These are phyloP conservation scores for Pittosporum tobira DNA, from an alignment of 129 eudicot species.

Conservation along the genomic window DNA sequence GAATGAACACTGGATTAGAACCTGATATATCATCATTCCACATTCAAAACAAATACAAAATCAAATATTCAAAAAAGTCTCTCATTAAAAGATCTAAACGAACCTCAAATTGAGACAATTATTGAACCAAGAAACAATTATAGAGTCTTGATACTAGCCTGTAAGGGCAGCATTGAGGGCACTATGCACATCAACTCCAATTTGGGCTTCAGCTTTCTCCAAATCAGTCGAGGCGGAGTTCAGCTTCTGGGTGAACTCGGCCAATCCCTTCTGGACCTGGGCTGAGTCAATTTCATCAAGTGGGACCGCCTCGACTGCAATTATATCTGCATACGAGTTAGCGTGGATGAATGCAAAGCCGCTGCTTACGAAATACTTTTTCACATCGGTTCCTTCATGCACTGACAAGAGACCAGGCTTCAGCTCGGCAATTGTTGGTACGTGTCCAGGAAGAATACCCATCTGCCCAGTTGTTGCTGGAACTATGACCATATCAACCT, in stretches of 20 bases:
- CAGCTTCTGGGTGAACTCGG: slow-evolving; percentile 61
- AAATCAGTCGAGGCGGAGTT: slow-evolving; percentile 63
- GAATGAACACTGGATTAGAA: neutral
- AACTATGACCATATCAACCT: slow-evolving; percentile 78
- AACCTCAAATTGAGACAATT: neutral
- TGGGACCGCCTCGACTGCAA: slow-evolving; percentile 68
- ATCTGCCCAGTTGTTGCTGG: slow-evolving; percentile 79
- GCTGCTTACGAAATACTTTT: slow-evolving; percentile 60
- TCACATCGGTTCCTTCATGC: slow-evolving; percentile 54
- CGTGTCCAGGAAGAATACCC: slow-evolving; percentile 77
- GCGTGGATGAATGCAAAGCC: slow-evolving; percentile 66
- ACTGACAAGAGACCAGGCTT: slow-evolving; percentile 61
- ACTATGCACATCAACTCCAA: slow-evolving; percentile 63
- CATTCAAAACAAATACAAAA: neutral
- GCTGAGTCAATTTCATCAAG: slow-evolving; percentile 52
- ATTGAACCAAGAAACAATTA: neutral
- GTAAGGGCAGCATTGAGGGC: slow-evolving; percentile 63
- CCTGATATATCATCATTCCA: neutral
- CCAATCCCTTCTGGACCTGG: slow-evolving; percentile 56
- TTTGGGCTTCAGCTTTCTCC: slow-evolving; percentile 80
- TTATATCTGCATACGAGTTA: slow-evolving; percentile 54
- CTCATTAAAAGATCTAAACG: neutral
- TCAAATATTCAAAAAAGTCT: neutral
- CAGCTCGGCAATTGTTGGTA: slow-evolving; percentile 60
- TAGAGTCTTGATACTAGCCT: slow-evolving; percentile 23